Conservation (phyloP, 2,329 filamentous ascomycete genomes). For the Dothideomycetes sp. region DNA sequence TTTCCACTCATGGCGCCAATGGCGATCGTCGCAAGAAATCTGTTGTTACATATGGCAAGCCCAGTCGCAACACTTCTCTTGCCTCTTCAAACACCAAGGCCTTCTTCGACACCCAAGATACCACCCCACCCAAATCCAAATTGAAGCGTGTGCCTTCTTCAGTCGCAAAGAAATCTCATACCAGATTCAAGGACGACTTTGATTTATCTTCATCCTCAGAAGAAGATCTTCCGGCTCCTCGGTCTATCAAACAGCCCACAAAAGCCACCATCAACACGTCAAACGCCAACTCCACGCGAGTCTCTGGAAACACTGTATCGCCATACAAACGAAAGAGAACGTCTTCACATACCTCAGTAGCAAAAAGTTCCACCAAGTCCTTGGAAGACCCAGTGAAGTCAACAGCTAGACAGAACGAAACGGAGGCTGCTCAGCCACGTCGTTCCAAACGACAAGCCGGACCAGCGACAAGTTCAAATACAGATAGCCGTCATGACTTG, state of each 20-base stretch:
- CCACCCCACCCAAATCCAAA: not conserved
- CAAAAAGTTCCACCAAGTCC: not conserved
- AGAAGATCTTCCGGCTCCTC: slow-evolving; percentile 16
- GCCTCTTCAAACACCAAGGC: not conserved
- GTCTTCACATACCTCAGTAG: not conserved
- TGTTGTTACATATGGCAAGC: slow-evolving; percentile 30
- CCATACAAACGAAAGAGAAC: slow-evolving; percentile 10
- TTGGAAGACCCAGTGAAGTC: not conserved
- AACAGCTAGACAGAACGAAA: not conserved
- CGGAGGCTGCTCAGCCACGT: not conserved
- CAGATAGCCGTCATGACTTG: not conserved
- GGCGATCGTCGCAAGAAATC: slow-evolving; percentile 24
- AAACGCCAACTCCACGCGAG: not conserved
- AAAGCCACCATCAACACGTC: not conserved
- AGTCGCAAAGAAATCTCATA: not conserved
- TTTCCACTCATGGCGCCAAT: not conserved
- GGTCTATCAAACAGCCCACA: not conserved
- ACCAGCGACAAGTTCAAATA: not conserved
- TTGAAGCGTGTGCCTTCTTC: slow-evolving; percentile 1
- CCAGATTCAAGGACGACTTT: slow-evolving; percentile 26
- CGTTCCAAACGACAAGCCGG: slow-evolving; percentile 1
- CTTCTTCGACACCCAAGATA: slow-evolving; percentile 5
- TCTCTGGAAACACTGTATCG: slow-evolving; percentile 1
- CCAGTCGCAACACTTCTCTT: slow-evolving; percentile 21
- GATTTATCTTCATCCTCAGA: slow-evolving; percentile 35